Conservation (phyloP, 2,329 filamentous ascomycete genomes). For the Diaporthe amygdali region DNA sequence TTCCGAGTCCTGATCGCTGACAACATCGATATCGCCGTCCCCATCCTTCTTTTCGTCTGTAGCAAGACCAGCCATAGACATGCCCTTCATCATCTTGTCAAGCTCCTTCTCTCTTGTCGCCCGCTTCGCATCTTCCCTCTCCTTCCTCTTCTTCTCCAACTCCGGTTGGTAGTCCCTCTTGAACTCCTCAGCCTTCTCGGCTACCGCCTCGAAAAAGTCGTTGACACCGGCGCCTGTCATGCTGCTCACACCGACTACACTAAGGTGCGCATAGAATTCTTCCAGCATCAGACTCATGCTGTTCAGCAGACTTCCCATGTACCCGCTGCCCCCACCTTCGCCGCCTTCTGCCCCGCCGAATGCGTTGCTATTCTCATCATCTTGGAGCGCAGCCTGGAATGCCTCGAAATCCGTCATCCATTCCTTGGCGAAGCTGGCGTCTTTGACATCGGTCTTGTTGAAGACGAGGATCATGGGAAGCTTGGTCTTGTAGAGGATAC, state of each 20-base stretch:
- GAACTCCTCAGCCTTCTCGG: slow-evolving; percentile 88
- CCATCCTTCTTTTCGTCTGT: slow-evolving; percentile 30
- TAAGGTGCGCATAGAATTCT: slow-evolving; percentile 95
- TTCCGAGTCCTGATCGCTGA: slow-evolving; percentile 61
- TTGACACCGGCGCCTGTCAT: slow-evolving; percentile 92
- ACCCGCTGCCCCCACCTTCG: slow-evolving; percentile 77
- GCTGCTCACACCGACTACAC: slow-evolving; percentile 89
- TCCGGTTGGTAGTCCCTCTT: slow-evolving; percentile 90
- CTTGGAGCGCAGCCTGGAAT: slow-evolving; percentile 84
- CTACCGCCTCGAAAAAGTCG: slow-evolving; percentile 90
- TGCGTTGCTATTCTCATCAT: slow-evolving; percentile 79
- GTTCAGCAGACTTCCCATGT: slow-evolving; percentile 95
- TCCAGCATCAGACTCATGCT: slow-evolving; percentile 98
- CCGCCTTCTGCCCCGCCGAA: slow-evolving; percentile 75
- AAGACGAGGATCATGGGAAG: slow-evolving; percentile 98
- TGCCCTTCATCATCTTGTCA: slow-evolving; percentile 92
- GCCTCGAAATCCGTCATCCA: slow-evolving; percentile 99
- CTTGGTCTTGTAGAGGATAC: slow-evolving; percentile 98
- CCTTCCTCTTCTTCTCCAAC: slow-evolving; percentile 76
- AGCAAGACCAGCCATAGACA: slow-evolving; percentile 57
- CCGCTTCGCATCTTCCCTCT: slow-evolving; percentile 78
- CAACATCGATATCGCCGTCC: slow-evolving; percentile 44
- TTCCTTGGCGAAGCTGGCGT: slow-evolving; percentile 89
- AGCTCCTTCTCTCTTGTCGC: slow-evolving; percentile 79
- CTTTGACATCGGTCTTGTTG: slow-evolving; percentile 97